A percentile compares a stretch with the other conserved stretches of the same genome.
Conservation (phyloP, 2,329 filamentous ascomycete genomes). For the Fusarium chuoi region DNA sequence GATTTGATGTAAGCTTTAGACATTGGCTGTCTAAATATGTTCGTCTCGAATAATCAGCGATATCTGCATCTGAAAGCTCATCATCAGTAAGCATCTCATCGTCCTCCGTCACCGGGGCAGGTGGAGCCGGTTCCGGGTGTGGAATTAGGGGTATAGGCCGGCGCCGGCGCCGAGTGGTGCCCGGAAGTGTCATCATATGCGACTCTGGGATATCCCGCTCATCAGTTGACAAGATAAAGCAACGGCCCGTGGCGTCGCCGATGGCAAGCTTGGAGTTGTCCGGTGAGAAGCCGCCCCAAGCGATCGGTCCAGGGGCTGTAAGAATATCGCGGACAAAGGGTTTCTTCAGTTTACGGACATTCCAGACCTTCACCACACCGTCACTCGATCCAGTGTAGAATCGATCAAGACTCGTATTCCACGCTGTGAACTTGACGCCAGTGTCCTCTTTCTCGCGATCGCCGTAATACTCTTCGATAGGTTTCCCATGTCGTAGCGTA, state of each 20-base stretch:
- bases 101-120: slow-evolving; percentile 38
- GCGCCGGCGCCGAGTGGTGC: slow-evolving; percentile 51
- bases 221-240: slow-evolving; percentile 65
- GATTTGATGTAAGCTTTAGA: slow-evolving; percentile 57
- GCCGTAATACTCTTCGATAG: slow-evolving; percentile 52
- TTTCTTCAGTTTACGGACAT: slow-evolving; percentile 58
- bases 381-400: slow-evolving; percentile 74
- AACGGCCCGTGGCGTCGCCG: slow-evolving; percentile 69
- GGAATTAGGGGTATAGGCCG: slow-evolving; percentile 60
- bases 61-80: slow-evolving; percentile 22
- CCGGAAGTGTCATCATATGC: slow-evolving; percentile 52
- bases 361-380: slow-evolving; percentile 71
- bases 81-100: slow-evolving; percentile 12
- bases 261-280: slow-evolving; percentile 65
- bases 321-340: slow-evolving; percentile 65
- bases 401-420: slow-evolving; percentile 66
- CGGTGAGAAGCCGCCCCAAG: slow-evolving; percentile 67
- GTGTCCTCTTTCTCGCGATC: slow-evolving; percentile 66
- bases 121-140: slow-evolving; percentile 61
- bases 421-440: slow-evolving; percentile 72
- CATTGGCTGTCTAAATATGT: slow-evolving; percentile 52
- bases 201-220: slow-evolving; percentile 52
- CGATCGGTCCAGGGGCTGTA: slow-evolving; percentile 65
- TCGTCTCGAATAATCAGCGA: slow-evolving; percentile 40
- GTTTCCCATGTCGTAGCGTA: slow-evolving; percentile 62